phyloP scores from a whole-genome alignment of 1,284 basidiomycete genomes.

The Boletus hoseneyae region DNA sequence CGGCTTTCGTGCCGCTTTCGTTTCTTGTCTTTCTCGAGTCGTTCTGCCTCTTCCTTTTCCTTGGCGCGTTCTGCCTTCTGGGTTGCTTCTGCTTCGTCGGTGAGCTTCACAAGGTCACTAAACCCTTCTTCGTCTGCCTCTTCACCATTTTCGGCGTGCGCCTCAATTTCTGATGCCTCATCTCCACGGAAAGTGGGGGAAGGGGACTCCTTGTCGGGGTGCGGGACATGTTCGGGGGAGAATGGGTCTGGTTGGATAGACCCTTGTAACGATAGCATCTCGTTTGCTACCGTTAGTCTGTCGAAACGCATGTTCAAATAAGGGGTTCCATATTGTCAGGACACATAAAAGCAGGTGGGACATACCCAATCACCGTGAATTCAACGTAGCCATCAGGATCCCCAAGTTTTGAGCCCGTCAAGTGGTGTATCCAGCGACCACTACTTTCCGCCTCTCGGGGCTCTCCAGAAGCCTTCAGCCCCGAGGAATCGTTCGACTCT shows the following conservation, averaged over 20 bases:
- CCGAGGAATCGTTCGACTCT: conserved; percentile 28
- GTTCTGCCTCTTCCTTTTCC: conserved; percentile 33
- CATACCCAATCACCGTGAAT: conserved; percentile 89
- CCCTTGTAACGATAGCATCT: conserved; percentile 91
- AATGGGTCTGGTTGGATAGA: conserved; percentile 88
- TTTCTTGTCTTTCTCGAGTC: conserved; percentile 33
- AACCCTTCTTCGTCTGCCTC: conserved; percentile 36
- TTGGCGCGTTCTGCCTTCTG: conserved; percentile 33
- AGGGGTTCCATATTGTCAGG: not conserved
- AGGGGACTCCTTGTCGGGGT: conserved; percentile 10
- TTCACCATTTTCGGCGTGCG: conserved; percentile 28
- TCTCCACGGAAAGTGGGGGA: conserved; percentile 6
- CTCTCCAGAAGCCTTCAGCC: conserved; percentile 26
- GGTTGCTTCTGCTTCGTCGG: conserved; percentile 30
- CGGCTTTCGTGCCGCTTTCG: conserved; percentile 29
- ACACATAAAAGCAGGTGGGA: conserved; percentile 1
- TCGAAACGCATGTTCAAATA: conserved; percentile 6
- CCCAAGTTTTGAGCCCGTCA: conserved; percentile 72
- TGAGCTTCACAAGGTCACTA: conserved; percentile 35
- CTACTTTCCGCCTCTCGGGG: conserved; percentile 39
- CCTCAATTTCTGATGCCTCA: conserved; percentile 23
- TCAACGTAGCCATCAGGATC: conserved; percentile 66
- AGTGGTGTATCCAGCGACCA: conserved; percentile 81
- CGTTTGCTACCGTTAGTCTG: conserved; percentile 90
- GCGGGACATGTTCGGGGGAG: conserved; percentile 56